phyloP scores from a whole-genome alignment of 148 eudicot genomes.

The Cornus florida region DNA sequence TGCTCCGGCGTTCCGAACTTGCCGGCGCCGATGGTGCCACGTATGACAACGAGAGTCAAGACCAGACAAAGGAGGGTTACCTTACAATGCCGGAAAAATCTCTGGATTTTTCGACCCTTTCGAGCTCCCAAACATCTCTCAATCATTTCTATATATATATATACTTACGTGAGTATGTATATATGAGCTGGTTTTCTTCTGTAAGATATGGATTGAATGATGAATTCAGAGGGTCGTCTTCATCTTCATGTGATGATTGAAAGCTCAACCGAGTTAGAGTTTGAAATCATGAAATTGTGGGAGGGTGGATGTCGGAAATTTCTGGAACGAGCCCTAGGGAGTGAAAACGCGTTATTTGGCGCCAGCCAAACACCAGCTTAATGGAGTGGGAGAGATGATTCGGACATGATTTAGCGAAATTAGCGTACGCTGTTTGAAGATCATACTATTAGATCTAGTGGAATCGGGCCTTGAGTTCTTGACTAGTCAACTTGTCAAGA shows the following conservation, averaged over 20 bases:
- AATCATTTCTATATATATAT: slow-evolving; percentile 16
- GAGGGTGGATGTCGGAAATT: too few relatives aligned
- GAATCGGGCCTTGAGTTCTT: too few relatives aligned
- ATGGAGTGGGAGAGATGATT: too few relatives aligned
- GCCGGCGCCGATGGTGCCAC: background rate
- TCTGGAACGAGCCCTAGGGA: background rate
- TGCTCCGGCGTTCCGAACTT: background rate
- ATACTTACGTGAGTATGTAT: too few relatives aligned
- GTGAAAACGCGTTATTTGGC: too few relatives aligned
- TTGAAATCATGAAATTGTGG: background rate
- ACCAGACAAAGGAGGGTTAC: background rate
- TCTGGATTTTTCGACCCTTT: slow-evolving; percentile 19
- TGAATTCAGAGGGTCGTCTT: background rate
- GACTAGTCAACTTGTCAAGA: too few relatives aligned
- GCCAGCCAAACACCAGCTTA: too few relatives aligned
- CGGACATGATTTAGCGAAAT: too few relatives aligned
- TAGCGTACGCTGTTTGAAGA: too few relatives aligned
- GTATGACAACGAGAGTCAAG: background rate
- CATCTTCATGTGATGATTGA: background rate
- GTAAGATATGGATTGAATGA: background rate
- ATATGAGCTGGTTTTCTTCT: too few relatives aligned
- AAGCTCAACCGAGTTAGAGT: background rate
- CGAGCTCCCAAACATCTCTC: slow-evolving; percentile 35
- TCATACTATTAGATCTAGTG: too few relatives aligned
- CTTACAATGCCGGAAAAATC: slow-evolving; percentile 18